Percentiles rank a stretch among this genome's conserved stretches.
Conservation (phyloP, 2,329 filamentous ascomycete species). For the Ophiocordyceps unilateralis region DNA sequence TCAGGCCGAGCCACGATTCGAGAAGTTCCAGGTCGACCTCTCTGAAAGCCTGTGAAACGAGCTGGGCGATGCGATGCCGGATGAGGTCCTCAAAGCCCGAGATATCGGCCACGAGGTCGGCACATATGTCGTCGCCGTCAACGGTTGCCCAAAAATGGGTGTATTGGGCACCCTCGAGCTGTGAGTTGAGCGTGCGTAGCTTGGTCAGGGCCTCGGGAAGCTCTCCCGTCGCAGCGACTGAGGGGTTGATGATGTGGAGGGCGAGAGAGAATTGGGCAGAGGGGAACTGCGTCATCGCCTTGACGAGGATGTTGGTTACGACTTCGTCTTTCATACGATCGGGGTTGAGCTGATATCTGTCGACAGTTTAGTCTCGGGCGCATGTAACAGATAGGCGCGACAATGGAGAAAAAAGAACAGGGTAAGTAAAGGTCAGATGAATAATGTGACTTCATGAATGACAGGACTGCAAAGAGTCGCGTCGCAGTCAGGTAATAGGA, state of each 20-base stretch:
- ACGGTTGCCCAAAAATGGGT: slow-evolving; percentile 82
- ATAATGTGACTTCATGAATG: slow-evolving; percentile 27
- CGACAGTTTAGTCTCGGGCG: background rate
- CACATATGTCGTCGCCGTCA: slow-evolving; percentile 87
- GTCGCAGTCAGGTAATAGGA: slow-evolving; percentile 87
- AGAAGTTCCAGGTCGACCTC: slow-evolving; percentile 52
- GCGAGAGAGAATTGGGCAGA: slow-evolving; percentile 88
- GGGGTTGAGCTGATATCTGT: slow-evolving; percentile 97
- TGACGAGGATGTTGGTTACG: slow-evolving; percentile 97
- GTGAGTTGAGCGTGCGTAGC: slow-evolving; percentile 65
- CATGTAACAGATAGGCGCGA: background rate
- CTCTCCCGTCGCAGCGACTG: slow-evolving; percentile 47
- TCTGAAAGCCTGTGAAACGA: slow-evolving; percentile 66
- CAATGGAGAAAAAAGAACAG: background rate
- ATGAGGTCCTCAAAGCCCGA: slow-evolving; percentile 89
- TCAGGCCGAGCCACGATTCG: slow-evolving; percentile 61
- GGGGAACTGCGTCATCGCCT: slow-evolving; percentile 92
- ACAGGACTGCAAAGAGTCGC: slow-evolving; percentile 19
- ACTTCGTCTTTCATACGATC: slow-evolving; percentile 94
- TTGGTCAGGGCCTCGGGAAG: slow-evolving; percentile 85
- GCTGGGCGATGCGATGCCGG: slow-evolving; percentile 73
- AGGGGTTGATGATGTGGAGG: slow-evolving; percentile 81
- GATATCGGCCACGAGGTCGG: slow-evolving; percentile 87
- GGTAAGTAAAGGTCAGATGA: background rate
- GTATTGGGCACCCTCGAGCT: slow-evolving; percentile 85